phyloP scores from a whole-genome alignment of 345 rosid genomes.

The Sonneratia caseolaris region DNA sequence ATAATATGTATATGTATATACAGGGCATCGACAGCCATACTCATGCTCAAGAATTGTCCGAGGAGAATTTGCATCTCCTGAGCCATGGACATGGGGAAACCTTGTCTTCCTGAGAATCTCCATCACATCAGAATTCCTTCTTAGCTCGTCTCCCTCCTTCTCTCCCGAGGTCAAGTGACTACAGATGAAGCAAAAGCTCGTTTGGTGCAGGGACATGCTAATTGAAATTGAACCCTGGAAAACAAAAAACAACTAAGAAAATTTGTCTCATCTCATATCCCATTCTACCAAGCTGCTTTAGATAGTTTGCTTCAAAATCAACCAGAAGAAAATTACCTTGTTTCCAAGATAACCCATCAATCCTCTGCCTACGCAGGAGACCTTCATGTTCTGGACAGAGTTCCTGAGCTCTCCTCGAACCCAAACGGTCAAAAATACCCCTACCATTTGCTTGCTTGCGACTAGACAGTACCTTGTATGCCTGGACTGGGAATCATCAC shows the following conservation, averaged over 20 bases:
- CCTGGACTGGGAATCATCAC: slow-evolving; percentile 30
- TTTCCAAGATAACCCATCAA: slow-evolving; percentile 98
- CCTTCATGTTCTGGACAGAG: slow-evolving; percentile 64
- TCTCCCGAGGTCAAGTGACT: slow-evolving; percentile 84
- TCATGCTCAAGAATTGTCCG: slow-evolving; percentile 80
- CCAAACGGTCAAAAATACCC: slow-evolving; percentile 87
- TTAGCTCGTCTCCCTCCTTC: slow-evolving; percentile 28
- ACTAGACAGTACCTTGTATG: slow-evolving; percentile 71
- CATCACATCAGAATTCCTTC: slow-evolving; percentile 91
- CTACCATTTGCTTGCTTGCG: slow-evolving; percentile 97
- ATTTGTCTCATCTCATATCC: slow-evolving; percentile 3
- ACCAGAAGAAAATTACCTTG: slow-evolving; percentile 41
- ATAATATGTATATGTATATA: too few relatives aligned
- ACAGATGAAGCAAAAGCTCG: slow-evolving; percentile 94
- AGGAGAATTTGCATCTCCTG: slow-evolving; percentile 63
- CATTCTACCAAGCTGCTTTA: not conserved
- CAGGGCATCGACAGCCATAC: slow-evolving; percentile 22
- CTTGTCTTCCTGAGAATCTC: slow-evolving; percentile 94
- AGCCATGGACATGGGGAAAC: slow-evolving; percentile 66
- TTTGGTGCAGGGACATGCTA: slow-evolving; percentile 87
- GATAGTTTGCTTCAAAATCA: not conserved
- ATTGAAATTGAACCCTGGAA: slow-evolving; percentile 93
- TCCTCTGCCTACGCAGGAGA: slow-evolving; percentile 98
- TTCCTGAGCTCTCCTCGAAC: slow-evolving; percentile 75
- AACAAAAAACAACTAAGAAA: slow-evolving; percentile 11